These are phyloP conservation scores for Boletus reticulatus DNA, from an alignment of 768 basidiomycete genomes.

Conservation along the genomic window DNA sequence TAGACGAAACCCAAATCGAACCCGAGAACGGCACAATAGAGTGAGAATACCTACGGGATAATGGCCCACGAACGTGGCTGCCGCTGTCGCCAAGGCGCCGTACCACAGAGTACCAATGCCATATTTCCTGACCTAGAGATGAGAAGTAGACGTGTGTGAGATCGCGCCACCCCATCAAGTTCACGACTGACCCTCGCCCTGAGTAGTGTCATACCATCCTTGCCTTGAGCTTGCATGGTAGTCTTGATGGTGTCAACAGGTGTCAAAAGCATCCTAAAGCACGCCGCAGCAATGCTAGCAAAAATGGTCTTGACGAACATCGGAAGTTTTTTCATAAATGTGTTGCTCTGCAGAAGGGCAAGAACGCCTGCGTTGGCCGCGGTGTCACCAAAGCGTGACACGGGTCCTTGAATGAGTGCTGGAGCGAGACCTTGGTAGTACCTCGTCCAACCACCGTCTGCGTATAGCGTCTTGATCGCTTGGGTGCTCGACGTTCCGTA, in stretches of 20 bases:
- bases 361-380: conserved; percentile 92
- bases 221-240: conserved; percentile 90
- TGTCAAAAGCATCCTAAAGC: conserved; percentile 87
- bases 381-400: conserved; percentile 91
- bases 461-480: conserved; percentile 65
- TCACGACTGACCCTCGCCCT: conserved; percentile 51
- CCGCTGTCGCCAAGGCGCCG: conserved; percentile 88
- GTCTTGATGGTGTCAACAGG: conserved; percentile 96
- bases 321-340: conserved; percentile 64
- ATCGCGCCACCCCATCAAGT: background rate
- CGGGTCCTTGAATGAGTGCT: conserved; percentile 83
- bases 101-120: conserved; percentile 85
- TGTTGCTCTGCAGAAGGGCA: conserved; percentile 76
- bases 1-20: conserved; percentile 28
- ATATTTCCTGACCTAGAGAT: conserved; percentile 59
- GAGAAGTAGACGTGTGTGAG: background rate
- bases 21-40: background rate
- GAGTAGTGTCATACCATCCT: conserved; percentile 62
- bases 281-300: conserved; percentile 74
- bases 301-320: conserved; percentile 71
- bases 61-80: conserved; percentile 90
- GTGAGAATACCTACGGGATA: conserved; percentile 60
- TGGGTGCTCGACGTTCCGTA: conserved; percentile 75
- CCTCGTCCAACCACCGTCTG: conserved; percentile 75
- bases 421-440: conserved; percentile 88